Base-by-base conservation (phyloP, 1,284 basidiomycete species). In the Singerocomus rubriflavus region DNA sequence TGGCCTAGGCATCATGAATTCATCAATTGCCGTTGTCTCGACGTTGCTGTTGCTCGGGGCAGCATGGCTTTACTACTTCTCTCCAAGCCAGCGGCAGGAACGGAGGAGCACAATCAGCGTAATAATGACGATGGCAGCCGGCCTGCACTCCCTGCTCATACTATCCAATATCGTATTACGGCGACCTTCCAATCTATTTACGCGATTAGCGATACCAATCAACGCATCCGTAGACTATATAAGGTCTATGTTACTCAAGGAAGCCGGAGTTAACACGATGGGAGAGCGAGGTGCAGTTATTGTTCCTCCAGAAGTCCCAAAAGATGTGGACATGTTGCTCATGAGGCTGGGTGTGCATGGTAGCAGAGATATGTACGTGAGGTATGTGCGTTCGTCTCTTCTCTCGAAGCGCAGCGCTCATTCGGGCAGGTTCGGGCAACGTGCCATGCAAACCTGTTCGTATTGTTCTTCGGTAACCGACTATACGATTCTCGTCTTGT, bases 111-210 rank as follows among this genome's bases (percentile, higher is more conserved):
- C 25, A 3, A 7, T 52, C 17, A 44, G 10, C 37, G 32, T 52
- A 14, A 10, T 54, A 6, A 50, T 56, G 52, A 48, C 39, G 10
- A 35, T 51, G 33, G 61, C 79, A 36, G 65, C 84, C 2, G 66
- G 79, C n/a, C 53, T 77, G 26, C 83, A 89, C 59, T 74, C 82
- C 0, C 60, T 86, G 14, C 79, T 76, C 58, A 68, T 77, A 12
- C 58, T 84, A 10, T 76, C 79, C 59, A 65, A 61, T 33, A 50
- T 86, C n/a, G 60, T 78, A 13, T 63, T 80, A 13, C 62, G 66
- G 33, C 75, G 74, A 46, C 84, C 86, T 6, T 73, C 74, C 31
- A 89, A 89, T 60, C 58, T 90, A 29, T 90, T 88, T 64, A 71
- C 70, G 26, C 61, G 69, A 3, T 69, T 88, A 16, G 61, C 69